Evolutionary conservation across 2,329 filamentous ascomycete genomes (phyloP).

Genomic region (Xylaria sp.): DNA sequence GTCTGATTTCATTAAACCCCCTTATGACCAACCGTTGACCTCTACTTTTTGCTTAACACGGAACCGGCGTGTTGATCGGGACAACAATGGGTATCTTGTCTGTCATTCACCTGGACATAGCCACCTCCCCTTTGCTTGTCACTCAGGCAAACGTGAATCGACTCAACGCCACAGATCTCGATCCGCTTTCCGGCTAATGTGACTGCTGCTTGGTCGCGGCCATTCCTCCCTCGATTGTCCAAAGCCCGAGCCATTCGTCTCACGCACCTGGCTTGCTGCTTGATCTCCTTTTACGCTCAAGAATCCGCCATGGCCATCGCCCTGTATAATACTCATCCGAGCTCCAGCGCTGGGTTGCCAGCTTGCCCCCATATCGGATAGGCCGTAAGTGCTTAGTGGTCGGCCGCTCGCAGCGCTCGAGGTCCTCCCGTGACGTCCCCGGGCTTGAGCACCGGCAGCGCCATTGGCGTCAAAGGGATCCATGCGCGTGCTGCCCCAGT

Average conservation of each 20-base stretch:
- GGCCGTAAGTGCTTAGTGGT: slow-evolving; percentile 53
- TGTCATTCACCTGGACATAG: background rate
- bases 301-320: slow-evolving; percentile 48
- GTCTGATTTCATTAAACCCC: background rate
- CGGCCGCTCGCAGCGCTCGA: slow-evolving; percentile 33
- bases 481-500: slow-evolving; percentile 55
- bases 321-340: slow-evolving; percentile 48
- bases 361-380: slow-evolving; percentile 47
- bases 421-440: slow-evolving; percentile 29
- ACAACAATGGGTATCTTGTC: background rate
- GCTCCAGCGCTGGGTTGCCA: slow-evolving; percentile 48
- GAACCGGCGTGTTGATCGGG: background rate
- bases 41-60: background rate
- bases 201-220: slow-evolving; percentile 41
- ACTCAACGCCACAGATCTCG: slow-evolving; percentile 41
- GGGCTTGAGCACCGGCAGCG: slow-evolving; percentile 14
- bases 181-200: slow-evolving; percentile 36
- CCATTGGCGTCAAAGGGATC: slow-evolving; percentile 29
- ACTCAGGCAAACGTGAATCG: background rate
- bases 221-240: slow-evolving; percentile 33
- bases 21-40: background rate
- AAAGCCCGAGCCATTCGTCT: slow-evolving; percentile 21
- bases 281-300: slow-evolving; percentile 43
- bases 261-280: slow-evolving; percentile 18
- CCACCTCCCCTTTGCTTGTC: background rate